These are phyloP conservation scores for Coniferiporia sulphurascens DNA, from an alignment of 1,284 basidiomycete genomes.

Conservation along the genomic window DNA sequence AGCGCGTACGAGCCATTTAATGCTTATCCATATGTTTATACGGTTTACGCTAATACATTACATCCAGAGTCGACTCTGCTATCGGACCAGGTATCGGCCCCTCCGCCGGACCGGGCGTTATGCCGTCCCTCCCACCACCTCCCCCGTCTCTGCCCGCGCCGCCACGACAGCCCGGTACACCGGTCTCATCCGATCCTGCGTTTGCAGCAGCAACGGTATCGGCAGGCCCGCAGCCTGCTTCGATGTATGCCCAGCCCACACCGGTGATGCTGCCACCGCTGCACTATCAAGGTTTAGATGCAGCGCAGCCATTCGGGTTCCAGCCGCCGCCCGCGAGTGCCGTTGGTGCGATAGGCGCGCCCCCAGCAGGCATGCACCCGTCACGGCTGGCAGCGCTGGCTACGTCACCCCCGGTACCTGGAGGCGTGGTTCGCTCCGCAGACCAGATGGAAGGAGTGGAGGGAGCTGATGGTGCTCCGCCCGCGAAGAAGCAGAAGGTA, in stretches of 20 bases:
- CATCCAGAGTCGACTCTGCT: slow-evolving; percentile 57
- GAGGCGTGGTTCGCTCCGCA: slow-evolving; percentile 66
- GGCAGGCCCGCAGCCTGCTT: slow-evolving; percentile 76
- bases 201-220: slow-evolving; percentile 74
- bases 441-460: slow-evolving; percentile 71
- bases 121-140: slow-evolving; percentile 55
- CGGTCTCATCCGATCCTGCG: slow-evolving; percentile 39
- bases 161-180: slow-evolving; percentile 36
- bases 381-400: slow-evolving; percentile 38
- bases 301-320: slow-evolving; percentile 73
- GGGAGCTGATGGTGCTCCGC: slow-evolving; percentile 52
- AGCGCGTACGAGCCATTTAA: slow-evolving; percentile 54
- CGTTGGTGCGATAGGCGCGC: slow-evolving; percentile 26
- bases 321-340: slow-evolving; percentile 48
- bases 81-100: slow-evolving; percentile 84
- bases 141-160: slow-evolving; percentile 63
- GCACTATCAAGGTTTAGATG: slow-evolving; percentile 75
- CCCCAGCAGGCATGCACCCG: slow-evolving; percentile 37
- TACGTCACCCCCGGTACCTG: slow-evolving; percentile 25
- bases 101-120: slow-evolving; percentile 49
- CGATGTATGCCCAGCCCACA: slow-evolving; percentile 45
- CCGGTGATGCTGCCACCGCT: slow-evolving; percentile 79
- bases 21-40: slow-evolving; percentile 2
- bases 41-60: slow-evolving; percentile 17
- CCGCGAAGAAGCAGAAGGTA: slow-evolving; percentile 79